A percentile compares a stretch with the other conserved stretches of the same genome.
Evolutionary conservation across 139 green algal species (phyloP).

Genomic region (Ettlia oleoabundans): DNA sequence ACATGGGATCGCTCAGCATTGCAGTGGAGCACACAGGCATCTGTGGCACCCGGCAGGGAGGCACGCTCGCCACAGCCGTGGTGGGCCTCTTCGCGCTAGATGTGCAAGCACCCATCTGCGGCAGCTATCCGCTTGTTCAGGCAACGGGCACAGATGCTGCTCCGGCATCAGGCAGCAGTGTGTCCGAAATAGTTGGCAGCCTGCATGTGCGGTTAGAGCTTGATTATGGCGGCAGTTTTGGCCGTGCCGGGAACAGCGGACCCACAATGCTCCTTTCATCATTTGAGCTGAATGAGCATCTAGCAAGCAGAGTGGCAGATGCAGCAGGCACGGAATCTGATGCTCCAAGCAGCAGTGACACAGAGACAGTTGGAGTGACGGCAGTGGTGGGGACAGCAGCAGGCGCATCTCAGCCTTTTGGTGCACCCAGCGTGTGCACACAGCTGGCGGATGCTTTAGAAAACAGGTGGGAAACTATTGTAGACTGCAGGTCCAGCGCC

Average conservation of each 20-base stretch:
- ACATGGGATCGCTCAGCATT: slow-evolving; percentile 19
- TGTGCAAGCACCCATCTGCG: slow-evolving; percentile 4
- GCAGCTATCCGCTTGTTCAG: background rate
- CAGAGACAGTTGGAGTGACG: too few relatives aligned
- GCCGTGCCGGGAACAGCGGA: background rate
- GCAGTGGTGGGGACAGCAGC: background rate
- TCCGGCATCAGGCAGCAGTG: background rate
- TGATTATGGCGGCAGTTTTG: background rate
- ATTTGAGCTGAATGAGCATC: slow-evolving; percentile 25
- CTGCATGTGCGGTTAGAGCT: slow-evolving; percentile 5
- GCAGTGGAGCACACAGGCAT: background rate
- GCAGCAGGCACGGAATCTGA: background rate
- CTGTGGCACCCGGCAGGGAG: background rate
- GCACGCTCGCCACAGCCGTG: background rate
- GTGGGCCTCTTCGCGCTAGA: slow-evolving; percentile 7
- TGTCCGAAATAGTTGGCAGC: background rate
- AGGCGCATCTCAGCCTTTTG: background rate
- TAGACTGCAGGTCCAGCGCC: too few relatives aligned
- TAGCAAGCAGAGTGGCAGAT: background rate
- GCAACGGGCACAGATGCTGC: background rate
- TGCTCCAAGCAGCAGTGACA: background rate
- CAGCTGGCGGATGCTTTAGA: too few relatives aligned
- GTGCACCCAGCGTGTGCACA: too few relatives aligned
- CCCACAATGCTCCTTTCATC: slow-evolving; percentile 3
- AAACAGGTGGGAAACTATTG: too few relatives aligned